Percentiles rank a stretch among this genome's conserved stretches.
Evolutionary conservation across 2,329 filamentous ascomycete genomes (phyloP).

Genomic region (Sporothrix mexicana): DNA sequence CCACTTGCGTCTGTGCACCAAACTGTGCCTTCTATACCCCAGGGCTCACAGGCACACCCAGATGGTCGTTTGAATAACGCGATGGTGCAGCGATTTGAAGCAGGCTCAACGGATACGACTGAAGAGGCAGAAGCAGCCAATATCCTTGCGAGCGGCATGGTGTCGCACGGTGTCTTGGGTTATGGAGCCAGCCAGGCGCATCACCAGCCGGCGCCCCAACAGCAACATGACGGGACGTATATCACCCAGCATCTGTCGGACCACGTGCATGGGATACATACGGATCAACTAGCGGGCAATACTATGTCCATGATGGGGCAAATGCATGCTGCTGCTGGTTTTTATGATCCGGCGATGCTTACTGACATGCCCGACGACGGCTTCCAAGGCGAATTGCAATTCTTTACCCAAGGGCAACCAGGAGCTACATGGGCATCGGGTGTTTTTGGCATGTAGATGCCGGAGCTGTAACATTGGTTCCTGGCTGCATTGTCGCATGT

Average conservation of each 20-base stretch:
- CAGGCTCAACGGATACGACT: background rate
- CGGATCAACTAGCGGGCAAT: background rate
- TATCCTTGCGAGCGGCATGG: constrained; percentile 20
- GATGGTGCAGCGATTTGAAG: background rate
- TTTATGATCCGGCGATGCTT: constrained; percentile 22
- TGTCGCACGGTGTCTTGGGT: constrained; percentile 14
- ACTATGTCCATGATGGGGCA: constrained; percentile 24
- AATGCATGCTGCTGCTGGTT: background rate
- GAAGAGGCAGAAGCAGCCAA: constrained; percentile 24
- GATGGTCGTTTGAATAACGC: constrained; percentile 20
- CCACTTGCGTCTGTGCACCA: background rate
- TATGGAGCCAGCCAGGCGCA: constrained; percentile 1
- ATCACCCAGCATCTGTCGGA: background rate
- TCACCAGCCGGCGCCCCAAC: background rate
- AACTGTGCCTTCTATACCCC: background rate
- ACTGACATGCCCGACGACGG: constrained; percentile 47
- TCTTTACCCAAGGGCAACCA: constrained; percentile 49
- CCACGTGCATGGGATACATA: background rate
- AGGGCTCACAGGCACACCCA: background rate
- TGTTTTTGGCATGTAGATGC: constrained; percentile 38
- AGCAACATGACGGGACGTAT: constrained; percentile 11
- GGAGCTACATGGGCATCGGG: constrained; percentile 39
- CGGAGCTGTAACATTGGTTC: background rate
- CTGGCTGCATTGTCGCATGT: too few relatives aligned
- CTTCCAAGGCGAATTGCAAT: constrained; percentile 54